Conservation (phyloP, 495 filamentous ascomycete species). For the Trichoderma erinaceum region DNA sequence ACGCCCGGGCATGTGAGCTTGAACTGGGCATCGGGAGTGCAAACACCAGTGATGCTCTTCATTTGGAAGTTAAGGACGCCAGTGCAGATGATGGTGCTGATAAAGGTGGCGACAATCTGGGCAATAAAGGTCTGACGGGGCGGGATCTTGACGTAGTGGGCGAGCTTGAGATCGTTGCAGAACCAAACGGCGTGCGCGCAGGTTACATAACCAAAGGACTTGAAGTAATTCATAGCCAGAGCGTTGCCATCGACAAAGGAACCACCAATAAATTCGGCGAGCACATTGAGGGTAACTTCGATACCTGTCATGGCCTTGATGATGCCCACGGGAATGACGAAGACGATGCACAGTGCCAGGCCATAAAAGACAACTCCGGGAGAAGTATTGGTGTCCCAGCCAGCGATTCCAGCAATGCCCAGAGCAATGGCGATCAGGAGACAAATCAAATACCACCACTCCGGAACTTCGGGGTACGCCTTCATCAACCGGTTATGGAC, state of each 20-base stretch:
- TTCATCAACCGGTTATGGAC: constrained; percentile 36
- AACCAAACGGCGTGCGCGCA: constrained; percentile 30
- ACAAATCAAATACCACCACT: constrained; percentile 33
- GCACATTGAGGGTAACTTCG: constrained; percentile 32
- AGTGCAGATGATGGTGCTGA: constrained; percentile 31
- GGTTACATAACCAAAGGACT: constrained; percentile 35
- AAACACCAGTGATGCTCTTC: constrained; percentile 31
- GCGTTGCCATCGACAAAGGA: constrained; percentile 30
- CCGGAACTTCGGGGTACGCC: constrained; percentile 31
- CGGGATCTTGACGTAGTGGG: constrained; percentile 38
- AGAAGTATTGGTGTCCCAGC: constrained; percentile 33
- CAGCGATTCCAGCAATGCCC: constrained; percentile 29
- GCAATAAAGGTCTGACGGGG: constrained; percentile 34
- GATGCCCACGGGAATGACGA: constrained; percentile 35
- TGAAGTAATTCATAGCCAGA: constrained; percentile 39
- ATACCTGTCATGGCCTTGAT: constrained; percentile 36
- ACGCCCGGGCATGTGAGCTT: constrained; percentile 34
- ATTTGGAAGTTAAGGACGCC: constrained; percentile 37
- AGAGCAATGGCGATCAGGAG: constrained; percentile 27
- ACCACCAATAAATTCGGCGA: constrained; percentile 39
- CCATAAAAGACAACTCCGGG: constrained; percentile 35
- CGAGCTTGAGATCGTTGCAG: constrained; percentile 37
- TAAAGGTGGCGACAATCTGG: constrained; percentile 31
- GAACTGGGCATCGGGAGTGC: constrained; percentile 31
- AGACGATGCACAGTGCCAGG: constrained; percentile 31